A percentile compares a stretch with the other conserved stretches of the same genome.
Conservation (phyloP, 108 stramenopile genomes). For the Cafeteria roenbergensis region DNA sequence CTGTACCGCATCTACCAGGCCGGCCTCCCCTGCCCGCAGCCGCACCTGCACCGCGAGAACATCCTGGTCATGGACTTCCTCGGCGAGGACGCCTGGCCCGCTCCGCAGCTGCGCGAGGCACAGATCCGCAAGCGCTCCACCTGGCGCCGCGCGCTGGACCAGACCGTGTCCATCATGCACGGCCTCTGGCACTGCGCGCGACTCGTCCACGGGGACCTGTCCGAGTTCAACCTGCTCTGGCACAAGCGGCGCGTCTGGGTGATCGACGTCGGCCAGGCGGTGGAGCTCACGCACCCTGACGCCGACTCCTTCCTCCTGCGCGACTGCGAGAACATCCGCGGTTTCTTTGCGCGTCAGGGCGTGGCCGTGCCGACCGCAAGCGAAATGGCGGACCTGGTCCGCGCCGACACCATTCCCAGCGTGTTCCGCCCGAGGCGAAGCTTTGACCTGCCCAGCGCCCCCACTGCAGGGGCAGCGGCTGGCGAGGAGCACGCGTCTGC, state of each 20-base stretch:
- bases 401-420: not conserved
- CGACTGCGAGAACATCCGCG: conserved; percentile 10
- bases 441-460: too few species aligned
- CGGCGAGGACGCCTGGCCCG: conserved; percentile 36
- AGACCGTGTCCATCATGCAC: conserved; percentile 25
- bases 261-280: conserved; percentile 24
- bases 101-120: conserved; percentile 35
- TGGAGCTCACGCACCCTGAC: conserved; percentile 14
- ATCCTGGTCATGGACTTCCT: conserved; percentile 39
- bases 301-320: conserved; percentile 2
- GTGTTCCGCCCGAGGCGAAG: not conserved
- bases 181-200: conserved; percentile 16
- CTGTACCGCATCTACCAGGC: conserved; percentile 22
- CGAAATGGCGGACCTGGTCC: not conserved
- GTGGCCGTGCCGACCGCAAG: not conserved
- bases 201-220: conserved; percentile 41
- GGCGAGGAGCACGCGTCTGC: too few species aligned
- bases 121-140: not conserved
- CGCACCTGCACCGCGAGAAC: conserved; percentile 26
- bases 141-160: conserved; percentile 14
- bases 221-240: conserved; percentile 40
- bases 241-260: conserved; percentile 7
- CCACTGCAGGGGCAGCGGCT: too few species aligned
- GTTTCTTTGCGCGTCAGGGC: conserved; percentile 13
- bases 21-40: conserved; percentile 35